Conservation (phyloP, 495 filamentous ascomycete species). For the Neurospora intermedia region DNA sequence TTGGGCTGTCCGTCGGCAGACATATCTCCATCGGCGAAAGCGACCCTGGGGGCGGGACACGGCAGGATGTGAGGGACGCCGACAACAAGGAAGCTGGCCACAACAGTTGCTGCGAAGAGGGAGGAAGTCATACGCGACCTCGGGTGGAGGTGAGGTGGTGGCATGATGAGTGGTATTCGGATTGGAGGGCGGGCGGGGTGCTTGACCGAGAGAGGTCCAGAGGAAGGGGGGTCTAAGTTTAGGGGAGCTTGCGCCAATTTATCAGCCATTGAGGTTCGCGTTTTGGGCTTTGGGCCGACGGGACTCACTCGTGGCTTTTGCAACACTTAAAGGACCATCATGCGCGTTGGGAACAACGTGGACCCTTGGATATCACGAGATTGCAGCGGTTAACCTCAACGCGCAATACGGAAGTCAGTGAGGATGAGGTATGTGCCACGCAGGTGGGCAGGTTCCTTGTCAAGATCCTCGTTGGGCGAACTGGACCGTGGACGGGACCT, state of each 20-base stretch:
- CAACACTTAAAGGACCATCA: neutral
- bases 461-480: neutral
- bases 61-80: constrained; percentile 85
- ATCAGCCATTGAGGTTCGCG: constrained; percentile 1
- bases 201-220: neutral
- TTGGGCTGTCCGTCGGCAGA: constrained; percentile 35
- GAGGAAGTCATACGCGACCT: constrained; percentile 82
- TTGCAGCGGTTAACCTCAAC: neutral
- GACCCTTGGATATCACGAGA: neutral
- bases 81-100: constrained; percentile 85
- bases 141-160: constrained; percentile 84
- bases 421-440: neutral
- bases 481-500: neutral
- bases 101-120: constrained; percentile 88
- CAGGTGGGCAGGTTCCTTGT: neutral
- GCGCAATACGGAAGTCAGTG: neutral
- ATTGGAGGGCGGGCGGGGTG: neutral
- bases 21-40: constrained; percentile 59
- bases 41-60: constrained; percentile 72
- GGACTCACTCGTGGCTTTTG: constrained; percentile 1
- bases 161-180: constrained; percentile 44
- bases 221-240: neutral
- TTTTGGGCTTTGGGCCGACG: neutral
- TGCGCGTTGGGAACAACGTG: neutral
- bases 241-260: constrained; percentile 7